Evolutionary conservation across 495 filamentous ascomycete species (phyloP), one percentile per base, ranked within the genome.

Genomic region (Tuber indicum): DNA sequence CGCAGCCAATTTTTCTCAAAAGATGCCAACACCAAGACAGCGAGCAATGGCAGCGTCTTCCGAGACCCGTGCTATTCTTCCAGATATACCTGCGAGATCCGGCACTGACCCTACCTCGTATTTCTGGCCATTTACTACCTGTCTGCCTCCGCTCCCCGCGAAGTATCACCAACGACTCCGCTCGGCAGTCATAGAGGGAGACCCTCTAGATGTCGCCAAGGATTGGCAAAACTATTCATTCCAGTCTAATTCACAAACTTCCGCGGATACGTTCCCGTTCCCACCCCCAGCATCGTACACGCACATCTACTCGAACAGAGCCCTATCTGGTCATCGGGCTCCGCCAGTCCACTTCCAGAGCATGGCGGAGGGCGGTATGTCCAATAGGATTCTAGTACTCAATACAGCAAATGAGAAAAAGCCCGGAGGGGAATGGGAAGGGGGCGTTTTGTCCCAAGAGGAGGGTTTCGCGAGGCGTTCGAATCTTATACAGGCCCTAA

Each of bases 341-440:
- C 81, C 81, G 9, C 80, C 73, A 0, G 46, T 82, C 12, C 44
- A 71, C 72, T 75, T 70, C 71, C 75, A 62, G 32, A 71, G 76
- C 0, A 75, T 75, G 23, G 74, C 79, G 8, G 62, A 82, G 14
- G 76, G 76, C 75, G 66, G 75, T 72, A 74, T 81, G 75, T 80
- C 81, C 45, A 84, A 84, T 45, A 78, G 84, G 23, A 88, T 94
- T 74, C 89, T 91, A 9, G 90, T 93, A 47, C 89, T 94, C 75
- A 93, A 91, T 80, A 89, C 90, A 72, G 91, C 92, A 17, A 91
- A 93, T 82, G 92, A 94, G 81, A 91, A 90, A 78, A 87, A 91
- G 45, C 86, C 92, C 1, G 92, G 92, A 0, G 92, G 92, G 3
- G 92, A 93, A 76, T 94, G 92, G 92, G 91, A 93, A 79, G 91